Evolutionary conservation across 805 yeast species (phyloP), one percentile per base, ranked within the genome.

Genomic region (Nakazawaea anatomiae): DNA sequence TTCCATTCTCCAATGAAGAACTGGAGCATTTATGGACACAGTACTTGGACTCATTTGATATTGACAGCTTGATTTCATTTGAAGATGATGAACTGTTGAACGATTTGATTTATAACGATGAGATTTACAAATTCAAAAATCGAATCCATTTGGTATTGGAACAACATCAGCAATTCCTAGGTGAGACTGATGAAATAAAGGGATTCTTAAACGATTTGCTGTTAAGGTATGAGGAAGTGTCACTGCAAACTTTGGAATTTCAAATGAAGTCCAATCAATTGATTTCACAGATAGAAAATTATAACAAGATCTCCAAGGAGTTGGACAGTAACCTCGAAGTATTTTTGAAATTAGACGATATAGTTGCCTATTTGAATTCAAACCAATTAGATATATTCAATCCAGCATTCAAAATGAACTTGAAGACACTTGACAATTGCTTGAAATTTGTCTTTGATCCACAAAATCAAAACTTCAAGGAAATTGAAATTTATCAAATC

Each of bases 321-420:
- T 64, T 89, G 28, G 70, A 74, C 18, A 48, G 58, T 1, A 74
- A 79, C 46, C 72, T 92, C 51, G 64, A 71, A 18, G 73, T 81
- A 48, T 91, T 89, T 62, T 90, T 86, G 55, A 72, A 79, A 25
- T 69, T 92, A 48, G 96, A 89, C 49, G 70, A 77, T 3, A 83
- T 89, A 40, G 84, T 88, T 38, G 76, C 81, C 51, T 74, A 75
- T 41, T 74, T 92, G 54, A 85, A 89, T 56, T 76, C 82, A 29
- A 72, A 79, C 1, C 89, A 88, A 1, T 78, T 85, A n/a, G 74
- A 85, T 36, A 90, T 90, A 4, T 74, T 79, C 43, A 75, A 76
- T 51, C 73, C 76, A 27, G 73, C 77, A 9, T 88, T 88, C 67
- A 68, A 68, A 27, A 66, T 70, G 4, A 69, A 72, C 3, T 65